Evolutionary conservation across 83 land plant species (phyloP).

Genomic region (Larix sibirica): DNA sequence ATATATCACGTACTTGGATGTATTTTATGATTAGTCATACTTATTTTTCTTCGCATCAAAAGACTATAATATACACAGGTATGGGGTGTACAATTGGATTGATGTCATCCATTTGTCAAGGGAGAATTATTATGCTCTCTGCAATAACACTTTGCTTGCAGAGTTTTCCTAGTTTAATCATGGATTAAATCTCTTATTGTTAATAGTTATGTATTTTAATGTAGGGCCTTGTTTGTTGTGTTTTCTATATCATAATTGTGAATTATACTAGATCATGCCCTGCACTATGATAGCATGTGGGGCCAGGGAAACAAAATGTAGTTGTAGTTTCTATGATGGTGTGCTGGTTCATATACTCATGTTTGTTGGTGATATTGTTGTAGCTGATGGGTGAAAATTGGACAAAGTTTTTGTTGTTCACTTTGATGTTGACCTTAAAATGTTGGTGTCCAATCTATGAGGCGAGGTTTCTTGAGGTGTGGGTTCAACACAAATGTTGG

Average conservation of each 20-base stretch:
- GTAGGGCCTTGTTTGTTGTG: not conserved
- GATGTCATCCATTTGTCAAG: not conserved
- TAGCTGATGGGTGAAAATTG: slow-evolving; percentile 7
- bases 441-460: too few relatives aligned
- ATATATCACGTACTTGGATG: not conserved
- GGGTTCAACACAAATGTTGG: too few relatives aligned
- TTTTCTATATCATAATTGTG: not conserved
- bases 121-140: not conserved
- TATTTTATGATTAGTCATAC: not conserved
- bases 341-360: slow-evolving; percentile 1
- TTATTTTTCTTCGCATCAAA: not conserved
- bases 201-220: not conserved
- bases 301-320: slow-evolving; percentile 9
- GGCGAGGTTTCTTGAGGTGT: too few relatives aligned
- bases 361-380: slow-evolving; percentile 6
- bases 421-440: too few relatives aligned
- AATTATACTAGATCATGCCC: slow-evolving; percentile 1
- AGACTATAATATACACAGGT: not conserved
- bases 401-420: too few relatives aligned
- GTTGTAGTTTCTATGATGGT: slow-evolving; percentile 7
- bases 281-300: slow-evolving; percentile 17
- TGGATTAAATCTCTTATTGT: not conserved
- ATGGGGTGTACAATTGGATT: not conserved
- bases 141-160: not conserved
- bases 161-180: not conserved